Conservation (phyloP, 345 rosid species). For the Isatis tinctoria region DNA sequence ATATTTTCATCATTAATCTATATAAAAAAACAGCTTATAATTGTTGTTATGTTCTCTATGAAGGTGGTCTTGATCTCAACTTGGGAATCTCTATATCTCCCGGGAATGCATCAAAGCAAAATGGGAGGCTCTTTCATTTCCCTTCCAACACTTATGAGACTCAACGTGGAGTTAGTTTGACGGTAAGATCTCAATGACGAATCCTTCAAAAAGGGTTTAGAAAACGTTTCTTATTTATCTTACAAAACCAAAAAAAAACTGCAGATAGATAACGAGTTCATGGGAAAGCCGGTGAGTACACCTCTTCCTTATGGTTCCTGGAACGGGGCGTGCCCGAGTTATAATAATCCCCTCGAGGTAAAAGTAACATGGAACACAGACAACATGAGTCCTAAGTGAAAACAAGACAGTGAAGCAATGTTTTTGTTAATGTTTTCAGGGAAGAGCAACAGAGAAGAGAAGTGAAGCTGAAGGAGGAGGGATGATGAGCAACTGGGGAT, state of each 20-base stretch:
- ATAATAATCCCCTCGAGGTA: constrained; percentile 27
- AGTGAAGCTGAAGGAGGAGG: constrained; percentile 22
- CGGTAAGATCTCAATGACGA: constrained; percentile 1
- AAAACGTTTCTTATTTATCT: not conserved
- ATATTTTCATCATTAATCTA: not conserved
- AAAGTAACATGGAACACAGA: not conserved
- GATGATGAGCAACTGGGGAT: constrained; percentile 34
- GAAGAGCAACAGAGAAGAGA: constrained; percentile 25
- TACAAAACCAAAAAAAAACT: not conserved
- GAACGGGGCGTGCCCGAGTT: constrained; percentile 28
- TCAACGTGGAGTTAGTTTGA: constrained; percentile 25
- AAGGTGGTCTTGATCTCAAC: constrained; percentile 36
- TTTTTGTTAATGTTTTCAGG: not conserved
- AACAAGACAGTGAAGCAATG: not conserved
- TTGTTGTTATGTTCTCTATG: not conserved
- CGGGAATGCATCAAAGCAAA: constrained; percentile 21
- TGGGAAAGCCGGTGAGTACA: constrained; percentile 29
- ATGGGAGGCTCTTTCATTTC: constrained; percentile 19
- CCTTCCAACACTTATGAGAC: constrained; percentile 23
- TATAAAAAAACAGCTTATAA: constrained; percentile 1
- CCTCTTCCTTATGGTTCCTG: constrained; percentile 29
- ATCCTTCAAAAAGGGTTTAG: not conserved
- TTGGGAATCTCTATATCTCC: constrained; percentile 31
- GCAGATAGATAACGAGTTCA: constrained; percentile 25
- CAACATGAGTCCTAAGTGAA: not conserved